Conservation (phyloP, 352 stramenopile genomes). For the Phytophthora hibernalis region DNA sequence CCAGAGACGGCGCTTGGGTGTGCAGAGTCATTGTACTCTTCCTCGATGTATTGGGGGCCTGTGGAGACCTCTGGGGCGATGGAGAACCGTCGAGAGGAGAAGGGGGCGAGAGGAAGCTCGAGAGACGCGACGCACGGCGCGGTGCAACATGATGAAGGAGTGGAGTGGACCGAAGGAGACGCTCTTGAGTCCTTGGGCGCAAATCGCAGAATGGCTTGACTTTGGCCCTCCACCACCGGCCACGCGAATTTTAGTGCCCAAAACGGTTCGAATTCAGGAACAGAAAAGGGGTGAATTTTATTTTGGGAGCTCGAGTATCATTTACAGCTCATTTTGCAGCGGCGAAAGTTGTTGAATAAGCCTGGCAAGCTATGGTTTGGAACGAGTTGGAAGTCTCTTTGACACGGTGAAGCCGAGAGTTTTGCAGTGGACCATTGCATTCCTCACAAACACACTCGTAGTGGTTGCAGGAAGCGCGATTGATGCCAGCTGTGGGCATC, state of each 20-base stretch:
- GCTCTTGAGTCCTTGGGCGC: slow-evolving; percentile 6
- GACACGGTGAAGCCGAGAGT: no score
- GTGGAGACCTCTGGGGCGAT: slow-evolving; percentile 21
- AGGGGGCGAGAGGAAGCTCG: slow-evolving; percentile 3
- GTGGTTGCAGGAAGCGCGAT: no score
- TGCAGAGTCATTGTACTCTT: slow-evolving; percentile 66
- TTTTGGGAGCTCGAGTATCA: no score
- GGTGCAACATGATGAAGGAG: slow-evolving; percentile 33
- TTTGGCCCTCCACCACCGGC: slow-evolving; percentile 29
- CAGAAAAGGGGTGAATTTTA: not conserved
- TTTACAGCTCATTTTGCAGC: no score
- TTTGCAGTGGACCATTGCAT: no score
- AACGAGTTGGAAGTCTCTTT: no score
- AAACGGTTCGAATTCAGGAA: not conserved
- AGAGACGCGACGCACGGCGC: slow-evolving; percentile 26
- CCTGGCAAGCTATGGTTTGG: no score
- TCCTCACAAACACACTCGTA: no score
- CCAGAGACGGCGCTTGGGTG: slow-evolving; percentile 55
- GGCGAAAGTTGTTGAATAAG: no score
- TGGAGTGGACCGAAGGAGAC: slow-evolving; percentile 9
- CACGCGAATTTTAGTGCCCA: no score
- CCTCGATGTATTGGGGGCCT: slow-evolving; percentile 42
- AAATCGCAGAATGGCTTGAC: slow-evolving; percentile 27
- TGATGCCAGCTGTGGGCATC: not conserved
- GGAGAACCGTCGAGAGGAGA: slow-evolving; percentile 23